Conservation (phyloP, 768 basidiomycete species). For the Sarcomyxa edulis region DNA sequence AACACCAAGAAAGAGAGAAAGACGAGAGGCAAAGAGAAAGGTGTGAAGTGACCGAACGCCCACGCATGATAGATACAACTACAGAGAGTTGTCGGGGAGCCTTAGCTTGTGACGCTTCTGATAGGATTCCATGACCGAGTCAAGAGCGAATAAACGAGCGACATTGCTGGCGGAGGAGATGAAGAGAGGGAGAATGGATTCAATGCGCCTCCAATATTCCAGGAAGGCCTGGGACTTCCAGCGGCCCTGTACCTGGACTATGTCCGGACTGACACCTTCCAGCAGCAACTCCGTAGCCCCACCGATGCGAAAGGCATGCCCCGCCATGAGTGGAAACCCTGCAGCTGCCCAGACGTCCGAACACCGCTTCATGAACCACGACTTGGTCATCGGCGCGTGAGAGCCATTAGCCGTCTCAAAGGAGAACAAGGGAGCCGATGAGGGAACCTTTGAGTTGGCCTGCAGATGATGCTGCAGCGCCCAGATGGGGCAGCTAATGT, state of each 20-base stretch:
- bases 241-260: constrained; percentile 23
- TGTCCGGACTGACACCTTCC: constrained; percentile 17
- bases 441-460: constrained; percentile 12
- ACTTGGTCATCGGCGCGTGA: constrained; percentile 8
- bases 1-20: too few relatives aligned
- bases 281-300: constrained; percentile 21
- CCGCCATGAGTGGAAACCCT: constrained; percentile 7
- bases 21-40: too few relatives aligned
- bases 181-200: constrained; percentile 14
- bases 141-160: too few relatives aligned
- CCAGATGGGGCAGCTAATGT: constrained; percentile 8
- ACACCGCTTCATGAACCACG: constrained; percentile 8
- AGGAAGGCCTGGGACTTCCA: constrained; percentile 28
- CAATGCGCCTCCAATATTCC: constrained; percentile 18
- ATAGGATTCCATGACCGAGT: too few relatives aligned
- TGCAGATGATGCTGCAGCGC: constrained; percentile 18
- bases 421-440: constrained; percentile 9
- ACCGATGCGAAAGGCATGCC: constrained; percentile 21
- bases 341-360: constrained; percentile 8
- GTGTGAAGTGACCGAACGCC: too few relatives aligned
- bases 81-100: too few relatives aligned
- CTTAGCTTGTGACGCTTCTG: too few relatives aligned
- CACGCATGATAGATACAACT: too few relatives aligned
- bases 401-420: constrained; percentile 1
- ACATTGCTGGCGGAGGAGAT: too few relatives aligned